Percentiles rank a stretch among this genome's conserved stretches.
These are phyloP conservation scores for Apiotrichum veenhuisii DNA, from an alignment of 1,284 basidiomycete genomes.

Conservation along the genomic window DNA sequence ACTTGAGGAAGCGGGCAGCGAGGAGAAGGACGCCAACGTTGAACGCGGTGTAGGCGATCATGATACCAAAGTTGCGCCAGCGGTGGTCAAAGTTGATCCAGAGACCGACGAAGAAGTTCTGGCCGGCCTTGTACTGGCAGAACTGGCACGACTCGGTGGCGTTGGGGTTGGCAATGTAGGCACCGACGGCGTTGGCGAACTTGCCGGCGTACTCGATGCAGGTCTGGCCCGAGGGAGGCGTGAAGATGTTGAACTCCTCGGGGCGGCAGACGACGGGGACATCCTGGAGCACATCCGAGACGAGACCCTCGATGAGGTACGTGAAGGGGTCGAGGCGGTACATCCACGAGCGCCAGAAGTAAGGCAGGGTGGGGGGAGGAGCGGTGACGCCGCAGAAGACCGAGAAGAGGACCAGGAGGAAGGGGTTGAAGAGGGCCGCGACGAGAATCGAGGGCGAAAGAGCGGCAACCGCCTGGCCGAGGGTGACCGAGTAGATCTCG, in stretches of 20 bases:
- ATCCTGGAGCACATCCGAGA: conserved; percentile 75
- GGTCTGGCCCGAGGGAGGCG: conserved; percentile 64
- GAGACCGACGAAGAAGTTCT: conserved; percentile 47
- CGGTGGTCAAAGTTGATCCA: conserved; percentile 64
- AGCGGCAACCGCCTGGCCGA: conserved; percentile 68
- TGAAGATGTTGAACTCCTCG: conserved; percentile 66
- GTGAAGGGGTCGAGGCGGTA: conserved; percentile 57
- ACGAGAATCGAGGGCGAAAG: conserved; percentile 61
- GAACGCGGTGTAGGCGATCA: conserved; percentile 60
- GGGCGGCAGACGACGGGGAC: conserved; percentile 63
- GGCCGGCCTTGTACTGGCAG: conserved; percentile 42
- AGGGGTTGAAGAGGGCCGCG: conserved; percentile 76
- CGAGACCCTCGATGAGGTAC: conserved; percentile 63
- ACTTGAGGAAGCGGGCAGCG: conserved; percentile 65
- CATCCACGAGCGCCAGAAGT: conserved; percentile 67
- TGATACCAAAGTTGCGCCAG: conserved; percentile 71
- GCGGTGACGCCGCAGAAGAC: conserved; percentile 79
- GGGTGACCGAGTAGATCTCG: conserved; percentile 69
- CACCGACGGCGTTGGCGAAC: conserved; percentile 63
- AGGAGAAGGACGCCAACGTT: conserved; percentile 68
- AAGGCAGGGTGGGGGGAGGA: conserved; percentile 57
- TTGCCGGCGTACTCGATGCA: conserved; percentile 66
- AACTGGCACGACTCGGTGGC: conserved; percentile 46
- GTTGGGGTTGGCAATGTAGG: conserved; percentile 77
- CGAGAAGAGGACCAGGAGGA: conserved; percentile 63